Evolutionary conservation across 371 early-diverging fungal genomes (phyloP), one percentile per base, ranked within the genome.

Genomic region (Rhizopus microsporus): DNA sequence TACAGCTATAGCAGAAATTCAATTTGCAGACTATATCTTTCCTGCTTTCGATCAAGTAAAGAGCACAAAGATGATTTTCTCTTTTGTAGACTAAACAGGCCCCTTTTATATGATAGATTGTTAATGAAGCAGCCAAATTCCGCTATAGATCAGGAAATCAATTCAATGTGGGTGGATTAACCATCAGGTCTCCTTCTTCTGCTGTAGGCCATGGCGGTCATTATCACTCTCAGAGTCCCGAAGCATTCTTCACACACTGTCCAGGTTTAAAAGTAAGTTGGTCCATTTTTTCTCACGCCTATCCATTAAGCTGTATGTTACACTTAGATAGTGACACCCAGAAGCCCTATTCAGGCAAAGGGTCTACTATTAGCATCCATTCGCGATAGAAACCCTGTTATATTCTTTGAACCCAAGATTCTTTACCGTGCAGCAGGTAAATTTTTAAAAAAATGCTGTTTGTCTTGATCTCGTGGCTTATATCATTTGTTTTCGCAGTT

Each of bases 41-140:
- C 98, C 98, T 4, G 97, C 97, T 3, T 98, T 96, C 69, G 98
- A 98, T 77, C 98, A 97, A 78, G 88, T 87, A 79, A n/a, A 51
- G 15, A 37, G 23, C 6, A 49, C 5, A 43, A 35, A 42, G n/a
- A 34, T 54, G 17, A 43, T n/a, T 46, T 15, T 46, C 37, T 45
- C 49, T 57, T 38, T 31, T 10, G 16, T 7, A n/a, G 8, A 9
- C 34, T n/a, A 8, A 32, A 40, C 10, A 12, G 6, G 13, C 16
- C 12, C 34, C 15, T 59, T 49, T 15, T 8, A 0, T 23, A 10
- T 2, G 4, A 45, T 52, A 85, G 88, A 66, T 98, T 46, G 97
- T 96, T n/a, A 98, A 98, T 71, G 99, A 98, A 76, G 98, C 98
- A 15, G 96, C 98, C 35, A 98, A 98, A 75, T 96, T 88, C 69